These are phyloP conservation scores for Piper longum DNA, from an alignment of 164 flowering plant species.

Conservation along the genomic window DNA sequence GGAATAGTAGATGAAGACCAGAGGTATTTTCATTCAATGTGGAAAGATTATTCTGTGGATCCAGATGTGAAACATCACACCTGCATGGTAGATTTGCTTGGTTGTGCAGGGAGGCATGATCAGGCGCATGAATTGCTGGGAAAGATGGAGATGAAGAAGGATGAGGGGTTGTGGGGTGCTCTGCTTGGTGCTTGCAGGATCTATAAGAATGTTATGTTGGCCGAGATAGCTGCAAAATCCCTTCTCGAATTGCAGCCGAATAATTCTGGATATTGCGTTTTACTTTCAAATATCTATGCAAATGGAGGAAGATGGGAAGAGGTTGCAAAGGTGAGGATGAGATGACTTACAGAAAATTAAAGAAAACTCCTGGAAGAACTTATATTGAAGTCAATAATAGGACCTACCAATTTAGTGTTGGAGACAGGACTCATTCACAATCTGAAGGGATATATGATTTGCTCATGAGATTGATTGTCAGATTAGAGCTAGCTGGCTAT, in stretches of 20 bases:
- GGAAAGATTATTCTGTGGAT: slow-evolving; percentile 17
- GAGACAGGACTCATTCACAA: slow-evolving; percentile 31
- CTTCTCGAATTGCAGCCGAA: slow-evolving; percentile 35
- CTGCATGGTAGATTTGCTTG: slow-evolving; percentile 52
- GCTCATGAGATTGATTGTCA: slow-evolving; percentile 19
- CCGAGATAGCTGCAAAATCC: slow-evolving; percentile 33
- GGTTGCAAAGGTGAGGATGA: slow-evolving; percentile 30
- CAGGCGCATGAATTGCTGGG: slow-evolving; percentile 36
- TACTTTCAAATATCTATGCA: slow-evolving; percentile 51
- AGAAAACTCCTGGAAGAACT: slow-evolving; percentile 46
- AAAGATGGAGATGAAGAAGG: slow-evolving; percentile 23
- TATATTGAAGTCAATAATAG: slow-evolving; percentile 36
- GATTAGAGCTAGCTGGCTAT: slow-evolving; percentile 42
- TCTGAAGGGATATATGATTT: slow-evolving; percentile 25
- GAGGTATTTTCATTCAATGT: slow-evolving; percentile 23
- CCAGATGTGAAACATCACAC: slow-evolving; percentile 46
- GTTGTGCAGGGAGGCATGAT: slow-evolving; percentile 41
- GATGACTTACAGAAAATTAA: slow-evolving; percentile 27
- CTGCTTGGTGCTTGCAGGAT: slow-evolving; percentile 44
- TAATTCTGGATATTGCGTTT: slow-evolving; percentile 41
- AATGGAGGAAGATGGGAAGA: slow-evolving; percentile 47
- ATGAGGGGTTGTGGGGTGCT: slow-evolving; percentile 43
- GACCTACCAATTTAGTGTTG: slow-evolving; percentile 29
- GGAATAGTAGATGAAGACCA: slow-evolving; percentile 44
- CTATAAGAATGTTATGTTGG: slow-evolving; percentile 27